Evolutionary conservation across 2,329 filamentous ascomycete genomes (phyloP), one percentile per base, ranked within the genome.

Genomic region (Clarireedia paspali): DNA sequence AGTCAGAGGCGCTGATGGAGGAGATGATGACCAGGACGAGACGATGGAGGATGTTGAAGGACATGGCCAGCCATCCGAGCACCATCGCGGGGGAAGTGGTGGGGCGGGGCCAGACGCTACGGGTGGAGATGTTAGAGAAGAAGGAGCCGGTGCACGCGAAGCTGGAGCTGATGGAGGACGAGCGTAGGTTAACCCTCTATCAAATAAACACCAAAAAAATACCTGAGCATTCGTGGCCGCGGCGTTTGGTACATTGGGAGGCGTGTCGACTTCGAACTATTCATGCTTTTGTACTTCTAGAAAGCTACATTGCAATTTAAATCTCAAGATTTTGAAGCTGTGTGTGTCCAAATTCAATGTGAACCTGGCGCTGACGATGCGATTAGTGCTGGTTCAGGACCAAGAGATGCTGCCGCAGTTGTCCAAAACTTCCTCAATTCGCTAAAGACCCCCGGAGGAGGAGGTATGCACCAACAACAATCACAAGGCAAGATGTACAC

Each of bases 131-230:
- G 76, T 96, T 64, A 83, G 91, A 72, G 85, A 95, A 72, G 94
- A 97, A 72, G 94, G 94, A 57, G 84, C 90, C 71, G 85, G 83
- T 64, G 84, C 92, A 62, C 82, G 95, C 75, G 91, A 96, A 73
- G 94, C 92, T 59, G 94, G 95, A 70, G 90, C 90, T 65, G 94
- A 97, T 74, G 94, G 95, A 69, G 95, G 89, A 75, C 85, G 94
- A 96, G 94, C 92, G 94, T 99, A 97, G 92, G 95, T 99, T 73
- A 65, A 55, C 23, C 42, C 65, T 63, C 60, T 62, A 62, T 67
- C 58, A 55, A 60, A 62, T 59, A 27, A 59, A 50, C 54, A 34
- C 30, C 10, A 34, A 47, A 57, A 58, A 58, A 60, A 60, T 59
- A 60, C 56, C 56, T 59, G 54, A 62, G 62, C 60, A 66, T 67